Conservation (phyloP, 129 eudicot genomes). For the Flaveria trinervia region DNA sequence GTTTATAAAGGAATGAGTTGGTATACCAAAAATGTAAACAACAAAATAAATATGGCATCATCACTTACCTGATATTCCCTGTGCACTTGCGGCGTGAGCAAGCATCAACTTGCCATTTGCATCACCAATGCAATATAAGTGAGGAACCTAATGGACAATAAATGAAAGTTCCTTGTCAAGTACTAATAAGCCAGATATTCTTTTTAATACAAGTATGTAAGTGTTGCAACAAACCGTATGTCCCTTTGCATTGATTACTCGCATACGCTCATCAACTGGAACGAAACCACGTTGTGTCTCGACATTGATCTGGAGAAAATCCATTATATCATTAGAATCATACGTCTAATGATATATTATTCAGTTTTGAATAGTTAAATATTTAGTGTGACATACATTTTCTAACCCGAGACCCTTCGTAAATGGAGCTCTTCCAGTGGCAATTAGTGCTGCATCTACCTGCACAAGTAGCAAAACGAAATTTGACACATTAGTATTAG, state of each 20-base stretch:
- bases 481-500: not conserved
- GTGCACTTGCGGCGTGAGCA: constrained; percentile 99
- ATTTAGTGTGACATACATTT: constrained; percentile 47
- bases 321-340: constrained; percentile 25
- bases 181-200: constrained; percentile 4
- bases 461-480: constrained; percentile 20
- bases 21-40: not conserved
- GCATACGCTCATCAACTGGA: constrained; percentile 96
- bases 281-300: constrained; percentile 90
- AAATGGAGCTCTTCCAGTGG: constrained; percentile 88
- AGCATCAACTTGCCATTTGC: constrained; percentile 98
- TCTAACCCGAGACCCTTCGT: constrained; percentile 81
- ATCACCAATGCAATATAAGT: constrained; percentile 96
- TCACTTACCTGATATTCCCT: constrained; percentile 84
- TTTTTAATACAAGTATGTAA: constrained; percentile 3
- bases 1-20: not conserved
- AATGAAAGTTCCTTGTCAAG: constrained; percentile 14
- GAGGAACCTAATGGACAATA: constrained; percentile 63
- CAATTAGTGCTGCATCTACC: constrained; percentile 89
- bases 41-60: constrained; percentile 9
- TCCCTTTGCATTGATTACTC: constrained; percentile 83
- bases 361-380: not conserved
- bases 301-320: constrained; percentile 65
- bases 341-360: constrained; percentile 15
- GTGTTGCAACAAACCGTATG: constrained; percentile 53